These are phyloP conservation scores for Penicillium janthinellum DNA, from an alignment of 2,329 filamentous ascomycete genomes.

Conservation along the genomic window DNA sequence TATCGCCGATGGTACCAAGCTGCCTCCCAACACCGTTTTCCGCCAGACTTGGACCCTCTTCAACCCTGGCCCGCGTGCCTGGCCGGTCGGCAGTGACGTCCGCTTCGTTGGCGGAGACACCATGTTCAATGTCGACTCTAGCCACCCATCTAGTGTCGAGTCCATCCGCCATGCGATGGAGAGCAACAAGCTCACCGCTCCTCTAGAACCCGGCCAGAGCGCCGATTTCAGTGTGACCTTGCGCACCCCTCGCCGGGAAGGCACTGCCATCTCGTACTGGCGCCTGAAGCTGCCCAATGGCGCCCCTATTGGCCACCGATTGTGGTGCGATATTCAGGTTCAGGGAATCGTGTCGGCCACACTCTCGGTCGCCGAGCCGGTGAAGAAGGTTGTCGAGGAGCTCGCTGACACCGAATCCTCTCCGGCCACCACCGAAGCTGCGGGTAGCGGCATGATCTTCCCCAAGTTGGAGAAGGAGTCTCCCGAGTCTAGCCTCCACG, in stretches of 20 bases:
- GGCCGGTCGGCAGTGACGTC: constrained; percentile 88
- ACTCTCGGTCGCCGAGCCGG: constrained; percentile 10
- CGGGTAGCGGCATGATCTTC: constrained; percentile 84
- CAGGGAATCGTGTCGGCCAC: constrained; percentile 25
- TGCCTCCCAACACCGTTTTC: constrained; percentile 73
- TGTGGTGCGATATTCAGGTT: constrained; percentile 92
- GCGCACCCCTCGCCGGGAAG: constrained; percentile 74
- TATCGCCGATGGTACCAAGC: constrained; percentile 73
- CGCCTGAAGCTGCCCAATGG: constrained; percentile 81
- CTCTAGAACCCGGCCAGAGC: constrained; percentile 72
- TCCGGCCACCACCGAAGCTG: constrained; percentile 39
- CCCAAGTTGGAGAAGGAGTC: constrained; percentile 95
- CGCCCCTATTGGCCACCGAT: constrained; percentile 81
- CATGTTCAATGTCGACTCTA: constrained; percentile 88
- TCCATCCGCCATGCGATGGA: constrained; percentile 78
- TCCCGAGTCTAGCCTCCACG: constrained; percentile 75
- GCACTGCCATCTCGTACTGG: constrained; percentile 93
- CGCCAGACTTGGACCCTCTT: constrained; percentile 88
- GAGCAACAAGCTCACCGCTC: constrained; percentile 72
- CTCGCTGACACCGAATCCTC: constrained; percentile 37
- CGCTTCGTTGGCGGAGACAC: constrained; percentile 92
- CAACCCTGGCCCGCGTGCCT: constrained; percentile 76
- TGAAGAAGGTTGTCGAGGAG: constrained; percentile 17
- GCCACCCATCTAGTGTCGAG: constrained; percentile 73
- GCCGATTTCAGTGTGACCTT: constrained; percentile 81